Base-by-base conservation (phyloP, 2,329 filamentous ascomycete genomes). In the Cylindrodendrum hubeiense region DNA sequence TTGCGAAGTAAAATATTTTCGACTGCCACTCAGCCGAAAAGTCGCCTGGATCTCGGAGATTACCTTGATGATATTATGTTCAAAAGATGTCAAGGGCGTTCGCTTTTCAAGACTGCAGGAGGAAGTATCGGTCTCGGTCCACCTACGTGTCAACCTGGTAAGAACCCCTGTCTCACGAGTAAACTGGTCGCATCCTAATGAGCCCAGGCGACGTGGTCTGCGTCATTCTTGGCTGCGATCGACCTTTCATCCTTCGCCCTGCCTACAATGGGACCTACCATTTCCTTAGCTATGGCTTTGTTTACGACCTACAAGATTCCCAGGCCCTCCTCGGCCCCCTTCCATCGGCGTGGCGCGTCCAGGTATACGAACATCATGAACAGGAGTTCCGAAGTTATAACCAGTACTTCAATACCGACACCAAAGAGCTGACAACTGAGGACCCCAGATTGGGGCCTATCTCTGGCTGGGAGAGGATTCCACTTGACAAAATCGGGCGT, bases 211-310 rank as follows among this genome's bases (percentile, higher is more conserved):
- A 64, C 19, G 33, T 60, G 17, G 30, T 60, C 15, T 54, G 41
- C 33, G 50, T 64, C 9, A n/a, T 64, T 21, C 54, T 55, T 5
- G 61, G 61, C 4, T 60, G 49, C 26, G 50, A 60, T 21, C 34
- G 30, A 4, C 55, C 49, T 3, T 9, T 64, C 3, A 7, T 60
- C 13, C 10, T 64, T 2, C 61, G 61, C 13, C 50, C 55, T 1
- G 12, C 19, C 5, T 12, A 15, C 2, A 19, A 46, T 12, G 41
- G 41, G 5, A 50, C 22, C 15, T 28, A 37, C 30, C 49, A 41
- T 8, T 26, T 55, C 17, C 19, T 64, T 2, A 51, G 61, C 4
- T 19, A 54, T 12, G 26, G 30, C 17, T 60, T 60, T 28, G 33
- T 64, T 15, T 55, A 60, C 44, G 55, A 49, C 8, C 9, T 60